phyloP scores from a whole-genome alignment of 2,329 filamentous ascomycete genomes.

The Penicillium sp. region DNA sequence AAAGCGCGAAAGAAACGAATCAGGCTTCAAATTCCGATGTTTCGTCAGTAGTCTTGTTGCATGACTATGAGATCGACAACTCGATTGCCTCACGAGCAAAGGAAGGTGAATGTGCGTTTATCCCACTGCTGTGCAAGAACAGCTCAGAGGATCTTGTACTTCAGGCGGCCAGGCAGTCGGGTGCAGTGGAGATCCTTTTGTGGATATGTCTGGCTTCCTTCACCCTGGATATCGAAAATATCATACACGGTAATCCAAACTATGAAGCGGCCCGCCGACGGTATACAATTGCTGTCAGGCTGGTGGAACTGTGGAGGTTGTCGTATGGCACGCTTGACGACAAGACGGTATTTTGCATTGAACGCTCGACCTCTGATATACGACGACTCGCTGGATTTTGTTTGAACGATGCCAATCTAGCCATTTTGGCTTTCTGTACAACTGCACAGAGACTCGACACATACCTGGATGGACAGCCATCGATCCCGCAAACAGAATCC shows the following conservation, averaged over 20 bases:
- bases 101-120: not conserved
- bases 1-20: not conserved
- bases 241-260: not conserved
- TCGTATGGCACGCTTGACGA: not conserved
- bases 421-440: not conserved
- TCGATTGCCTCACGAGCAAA: not conserved
- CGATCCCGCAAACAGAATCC: not conserved
- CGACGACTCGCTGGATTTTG: not conserved
- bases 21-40: not conserved
- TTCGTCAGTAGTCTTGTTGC: not conserved
- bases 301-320: not conserved
- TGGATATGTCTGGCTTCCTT: not conserved
- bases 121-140: not conserved
- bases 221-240: not conserved
- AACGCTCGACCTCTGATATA: conserved; percentile 1
- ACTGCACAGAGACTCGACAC: not conserved
- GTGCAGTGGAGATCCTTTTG: not conserved
- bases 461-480: not conserved
- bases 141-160: not conserved
- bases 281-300: not conserved
- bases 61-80: not conserved
- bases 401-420: not conserved
- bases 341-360: not conserved
- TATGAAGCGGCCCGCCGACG: not conserved
- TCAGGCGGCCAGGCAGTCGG: not conserved